Percentiles rank a stretch among this genome's conserved stretches.
phyloP scores from a whole-genome alignment of 2,329 filamentous ascomycete genomes.

The Nemania sp. region DNA sequence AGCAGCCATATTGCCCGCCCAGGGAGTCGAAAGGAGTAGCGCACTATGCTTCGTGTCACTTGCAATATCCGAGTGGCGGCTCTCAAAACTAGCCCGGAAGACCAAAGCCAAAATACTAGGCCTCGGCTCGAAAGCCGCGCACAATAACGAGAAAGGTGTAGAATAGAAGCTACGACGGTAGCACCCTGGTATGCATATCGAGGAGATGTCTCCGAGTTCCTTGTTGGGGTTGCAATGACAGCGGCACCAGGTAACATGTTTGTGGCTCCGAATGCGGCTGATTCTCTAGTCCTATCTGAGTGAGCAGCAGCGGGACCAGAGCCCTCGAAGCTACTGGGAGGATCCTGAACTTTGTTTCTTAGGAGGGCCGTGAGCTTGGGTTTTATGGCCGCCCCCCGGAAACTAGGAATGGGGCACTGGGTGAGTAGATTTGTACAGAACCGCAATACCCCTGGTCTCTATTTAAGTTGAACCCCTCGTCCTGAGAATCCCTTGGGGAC shows the following conservation, averaged over 20 bases:
- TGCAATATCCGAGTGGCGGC: slow-evolving; percentile 49
- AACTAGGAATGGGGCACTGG: not conserved
- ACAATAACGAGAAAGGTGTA: slow-evolving; percentile 53
- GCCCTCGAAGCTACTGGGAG: not conserved
- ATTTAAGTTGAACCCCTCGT: not conserved
- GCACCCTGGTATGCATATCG: slow-evolving; percentile 51
- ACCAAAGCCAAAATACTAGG: slow-evolving; percentile 50
- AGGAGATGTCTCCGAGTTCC: slow-evolving; percentile 50
- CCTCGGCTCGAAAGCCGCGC: slow-evolving; percentile 52
- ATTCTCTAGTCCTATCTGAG: not conserved
- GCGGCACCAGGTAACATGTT: slow-evolving; percentile 42
- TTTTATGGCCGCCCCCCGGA: slow-evolving; percentile 11
- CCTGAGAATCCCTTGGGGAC: not conserved
- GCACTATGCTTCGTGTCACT: slow-evolving; percentile 44
- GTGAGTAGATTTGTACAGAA: slow-evolving; percentile 4
- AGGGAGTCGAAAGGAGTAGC: slow-evolving; percentile 17
- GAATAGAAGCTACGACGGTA: slow-evolving; percentile 51
- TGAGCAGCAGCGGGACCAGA: not conserved
- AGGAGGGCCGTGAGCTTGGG: not conserved
- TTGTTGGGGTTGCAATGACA: slow-evolving; percentile 55
- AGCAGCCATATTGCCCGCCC: slow-evolving; percentile 35
- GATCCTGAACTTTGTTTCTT: not conserved
- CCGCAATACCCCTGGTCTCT: not conserved
- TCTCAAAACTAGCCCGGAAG: slow-evolving; percentile 49
- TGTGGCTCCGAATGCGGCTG: not conserved